Base-by-base conservation (phyloP, 2,329 filamentous ascomycete genomes). In the Trichoderma sp. region DNA sequence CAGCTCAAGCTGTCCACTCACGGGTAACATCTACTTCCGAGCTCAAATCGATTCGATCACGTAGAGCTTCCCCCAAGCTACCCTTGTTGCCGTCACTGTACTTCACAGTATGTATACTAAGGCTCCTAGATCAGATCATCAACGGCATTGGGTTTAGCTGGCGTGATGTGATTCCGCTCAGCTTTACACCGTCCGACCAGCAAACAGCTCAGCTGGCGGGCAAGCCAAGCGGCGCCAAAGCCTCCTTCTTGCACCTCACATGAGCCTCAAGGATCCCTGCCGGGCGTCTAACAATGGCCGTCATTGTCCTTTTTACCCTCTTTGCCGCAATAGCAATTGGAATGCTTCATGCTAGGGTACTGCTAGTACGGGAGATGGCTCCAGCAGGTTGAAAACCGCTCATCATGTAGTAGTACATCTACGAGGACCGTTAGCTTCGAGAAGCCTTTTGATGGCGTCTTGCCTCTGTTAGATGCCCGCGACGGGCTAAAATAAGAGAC, bases 401-500 rank as follows among this genome's bases (percentile, higher is more conserved):
- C 34, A 39, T 10, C 5, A 10, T 30, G 28, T n/a, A n/a, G n/a
- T n/a, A n/a, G n/a, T 24, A 24, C 21, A 24, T 4, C 28, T 7
- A 30, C 28, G 28, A 7, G 30, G 9, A 34, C 30, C 30, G 30
- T 34, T 39, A 39, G 26, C 50, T 10, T 17, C 50, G 44, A 54
- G 54, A 62, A 62, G 59, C 41, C 39, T 19, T 19, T 26, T 43
- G 12, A 54, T 45, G n/a, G 39, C n/a, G 56, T 30, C 44, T 50
- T 30, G 34, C 34, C 34, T 14, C 2, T 14, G 34, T 39, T 14
- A 5, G 12, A 50, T 47, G 48, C 14, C 26, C 14, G 59, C n/a
- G 19, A 63, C 51, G 61, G 61, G 28, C 61, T 56, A 56, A 47
- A 50, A 47, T 63, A 56, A 47, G 57, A 47, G 41, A 61, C 56